Conservation (phyloP, 2,329 filamentous ascomycete species). For the Microcyclosporella mali region DNA sequence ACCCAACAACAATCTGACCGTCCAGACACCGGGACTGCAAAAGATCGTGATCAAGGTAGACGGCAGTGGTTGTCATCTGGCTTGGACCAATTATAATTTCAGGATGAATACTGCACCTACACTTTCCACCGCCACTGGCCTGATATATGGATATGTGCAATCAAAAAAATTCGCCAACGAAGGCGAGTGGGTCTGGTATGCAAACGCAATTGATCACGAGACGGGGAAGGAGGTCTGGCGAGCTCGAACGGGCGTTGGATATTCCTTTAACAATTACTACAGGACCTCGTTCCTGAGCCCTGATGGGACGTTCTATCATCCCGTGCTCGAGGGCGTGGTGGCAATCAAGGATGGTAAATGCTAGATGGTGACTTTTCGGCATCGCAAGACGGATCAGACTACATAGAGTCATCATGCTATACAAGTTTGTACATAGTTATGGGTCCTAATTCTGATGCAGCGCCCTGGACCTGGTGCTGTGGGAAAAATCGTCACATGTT, state of each 20-base stretch:
- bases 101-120: neutral
- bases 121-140: slow-evolving; percentile 1
- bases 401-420: no score
- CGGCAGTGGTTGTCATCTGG: neutral
- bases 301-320: neutral
- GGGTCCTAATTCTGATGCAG: no score
- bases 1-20: neutral
- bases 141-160: slow-evolving; percentile 1
- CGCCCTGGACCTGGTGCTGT: no score
- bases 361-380: no score
- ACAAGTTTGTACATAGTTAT: no score
- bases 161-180: neutral
- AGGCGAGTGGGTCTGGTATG: slow-evolving; percentile 2
- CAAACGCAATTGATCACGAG: neutral
- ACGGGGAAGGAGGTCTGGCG: neutral
- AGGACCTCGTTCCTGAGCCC: neutral
- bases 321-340: slow-evolving; percentile 1
- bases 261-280: slow-evolving; percentile 1
- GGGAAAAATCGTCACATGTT: no score
- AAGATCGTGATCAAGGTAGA: neutral
- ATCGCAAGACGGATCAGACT: no score
- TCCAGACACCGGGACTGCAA: neutral
- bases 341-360: neutral
- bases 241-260: neutral
- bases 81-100: neutral